Conservation (phyloP, 768 basidiomycete species). For the Leccinellum albellum region DNA sequence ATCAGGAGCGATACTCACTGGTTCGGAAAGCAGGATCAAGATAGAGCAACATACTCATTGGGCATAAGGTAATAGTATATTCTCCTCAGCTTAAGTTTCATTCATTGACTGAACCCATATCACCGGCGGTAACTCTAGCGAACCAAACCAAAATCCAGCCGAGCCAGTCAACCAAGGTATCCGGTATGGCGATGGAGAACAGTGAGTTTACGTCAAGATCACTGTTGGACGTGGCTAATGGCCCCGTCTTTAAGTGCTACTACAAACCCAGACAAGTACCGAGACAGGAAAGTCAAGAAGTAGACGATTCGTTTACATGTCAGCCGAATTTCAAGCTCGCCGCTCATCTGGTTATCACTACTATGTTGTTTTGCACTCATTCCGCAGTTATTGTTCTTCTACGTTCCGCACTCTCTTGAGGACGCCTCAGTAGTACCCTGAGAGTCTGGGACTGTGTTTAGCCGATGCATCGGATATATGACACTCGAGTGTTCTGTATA, state of each 20-base stretch:
- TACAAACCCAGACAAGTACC: background rate
- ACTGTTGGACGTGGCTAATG: background rate
- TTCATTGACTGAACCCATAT: background rate
- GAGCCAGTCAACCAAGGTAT: too few species aligned
- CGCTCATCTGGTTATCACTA: too few species aligned
- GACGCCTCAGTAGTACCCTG: too few species aligned
- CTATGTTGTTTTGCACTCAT: background rate
- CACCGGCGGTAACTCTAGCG: too few species aligned
- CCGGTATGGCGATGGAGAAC: too few species aligned
- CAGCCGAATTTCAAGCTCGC: background rate
- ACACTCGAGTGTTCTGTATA: too few species aligned
- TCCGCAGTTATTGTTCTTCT: too few species aligned
- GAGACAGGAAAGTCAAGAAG: background rate
- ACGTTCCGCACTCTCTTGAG: background rate
- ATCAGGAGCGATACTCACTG: background rate
- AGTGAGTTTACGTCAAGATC: too few species aligned
- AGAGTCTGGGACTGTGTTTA: too few species aligned
- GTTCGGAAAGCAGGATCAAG: background rate
- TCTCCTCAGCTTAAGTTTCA: background rate
- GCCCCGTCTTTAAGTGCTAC: background rate
- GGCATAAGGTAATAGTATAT: background rate
- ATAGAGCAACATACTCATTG: accelerated
- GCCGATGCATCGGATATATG: too few species aligned
- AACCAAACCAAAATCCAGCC: too few species aligned
- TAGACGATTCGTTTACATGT: background rate